Evolutionary conservation across 495 filamentous ascomycete genomes (phyloP).

Genomic region (Aspergillus ostianus): DNA sequence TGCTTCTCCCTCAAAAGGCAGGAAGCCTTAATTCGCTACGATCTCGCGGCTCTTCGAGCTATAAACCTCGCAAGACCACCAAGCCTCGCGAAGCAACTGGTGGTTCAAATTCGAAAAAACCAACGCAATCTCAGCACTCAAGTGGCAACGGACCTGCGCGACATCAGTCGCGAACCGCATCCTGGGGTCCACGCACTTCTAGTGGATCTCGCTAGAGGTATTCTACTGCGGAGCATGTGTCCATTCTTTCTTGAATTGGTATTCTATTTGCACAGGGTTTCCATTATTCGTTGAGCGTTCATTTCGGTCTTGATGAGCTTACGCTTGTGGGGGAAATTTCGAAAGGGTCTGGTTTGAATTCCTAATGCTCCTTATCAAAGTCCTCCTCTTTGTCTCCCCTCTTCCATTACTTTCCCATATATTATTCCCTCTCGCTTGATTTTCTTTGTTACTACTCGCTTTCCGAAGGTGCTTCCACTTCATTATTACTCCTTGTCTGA

Average conservation of each 20-base stretch:
- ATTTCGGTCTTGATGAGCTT: conserved; percentile 28
- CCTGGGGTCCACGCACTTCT: conserved; percentile 31
- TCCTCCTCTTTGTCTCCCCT: conserved; percentile 11
- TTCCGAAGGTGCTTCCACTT: conserved; percentile 22
- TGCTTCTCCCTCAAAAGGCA: conserved; percentile 34
- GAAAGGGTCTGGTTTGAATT: conserved; percentile 19
- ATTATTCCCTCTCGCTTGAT: conserved; percentile 6
- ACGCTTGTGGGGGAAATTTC: conserved; percentile 19
- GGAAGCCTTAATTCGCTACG: conserved; percentile 20
- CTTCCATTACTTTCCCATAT: background rate
- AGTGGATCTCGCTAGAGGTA: conserved; percentile 22
- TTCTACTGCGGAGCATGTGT: conserved; percentile 7
- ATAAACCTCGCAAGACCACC: conserved; percentile 36
- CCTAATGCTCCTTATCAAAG: conserved; percentile 24
- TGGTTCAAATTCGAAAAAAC: conserved; percentile 26
- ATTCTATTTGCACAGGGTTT: conserved; percentile 15
- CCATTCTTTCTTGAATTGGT: conserved; percentile 12
- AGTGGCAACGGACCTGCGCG: conserved; percentile 28
- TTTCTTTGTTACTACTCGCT: conserved; percentile 6
- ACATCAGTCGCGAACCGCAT: conserved; percentile 30
- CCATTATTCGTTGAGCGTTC: conserved; percentile 26
- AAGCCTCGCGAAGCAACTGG: conserved; percentile 34
- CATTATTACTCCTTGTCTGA: conserved; percentile 15
- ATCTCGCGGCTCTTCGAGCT: conserved; percentile 28
- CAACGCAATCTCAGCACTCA: conserved; percentile 25